These are phyloP conservation scores for Aspergillus glaucus DNA, from an alignment of 2,329 filamentous ascomycete species.

Conservation along the genomic window DNA sequence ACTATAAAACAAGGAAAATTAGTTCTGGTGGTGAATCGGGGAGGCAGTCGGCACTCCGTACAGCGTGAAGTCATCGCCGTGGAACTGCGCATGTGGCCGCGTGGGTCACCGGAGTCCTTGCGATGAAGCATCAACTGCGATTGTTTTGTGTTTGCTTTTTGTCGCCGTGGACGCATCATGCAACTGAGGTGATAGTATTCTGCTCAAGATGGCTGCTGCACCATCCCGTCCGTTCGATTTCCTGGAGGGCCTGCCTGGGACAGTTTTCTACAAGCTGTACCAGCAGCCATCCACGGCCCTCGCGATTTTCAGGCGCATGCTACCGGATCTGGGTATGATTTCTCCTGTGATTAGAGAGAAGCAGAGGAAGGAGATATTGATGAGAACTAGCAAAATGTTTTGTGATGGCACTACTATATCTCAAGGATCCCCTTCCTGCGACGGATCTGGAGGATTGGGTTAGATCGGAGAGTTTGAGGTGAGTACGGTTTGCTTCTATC, in stretches of 20 bases:
- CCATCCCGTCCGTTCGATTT: constrained; percentile 71
- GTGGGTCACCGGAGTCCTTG: constrained; percentile 20
- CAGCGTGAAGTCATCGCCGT: constrained; percentile 17
- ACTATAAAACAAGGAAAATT: not conserved
- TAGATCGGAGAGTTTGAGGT: constrained; percentile 58
- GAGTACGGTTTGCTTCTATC: constrained; percentile 12
- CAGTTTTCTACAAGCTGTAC: constrained; percentile 86
- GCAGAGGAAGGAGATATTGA: not conserved
- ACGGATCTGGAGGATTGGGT: constrained; percentile 82
- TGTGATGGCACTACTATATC: constrained; percentile 92
- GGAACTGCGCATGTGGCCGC: constrained; percentile 24
- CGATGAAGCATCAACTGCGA: not conserved
- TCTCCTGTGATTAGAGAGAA: not conserved
- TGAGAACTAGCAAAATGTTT: constrained; percentile 70
- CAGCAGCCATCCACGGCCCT: constrained; percentile 92
- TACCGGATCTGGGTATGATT: constrained; percentile 72
- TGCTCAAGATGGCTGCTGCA: constrained; percentile 47
- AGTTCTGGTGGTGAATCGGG: not conserved
- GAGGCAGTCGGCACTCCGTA: not conserved
- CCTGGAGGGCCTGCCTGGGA: constrained; percentile 82
- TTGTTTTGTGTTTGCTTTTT: constrained; percentile 1
- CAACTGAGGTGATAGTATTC: constrained; percentile 19
- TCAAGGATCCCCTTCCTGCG: constrained; percentile 72
- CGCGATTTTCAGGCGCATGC: constrained; percentile 94
- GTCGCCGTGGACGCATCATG: constrained; percentile 15